Base-by-base conservation (phyloP, 257 asterid genomes). In the Nyctanthes arbortristis region DNA sequence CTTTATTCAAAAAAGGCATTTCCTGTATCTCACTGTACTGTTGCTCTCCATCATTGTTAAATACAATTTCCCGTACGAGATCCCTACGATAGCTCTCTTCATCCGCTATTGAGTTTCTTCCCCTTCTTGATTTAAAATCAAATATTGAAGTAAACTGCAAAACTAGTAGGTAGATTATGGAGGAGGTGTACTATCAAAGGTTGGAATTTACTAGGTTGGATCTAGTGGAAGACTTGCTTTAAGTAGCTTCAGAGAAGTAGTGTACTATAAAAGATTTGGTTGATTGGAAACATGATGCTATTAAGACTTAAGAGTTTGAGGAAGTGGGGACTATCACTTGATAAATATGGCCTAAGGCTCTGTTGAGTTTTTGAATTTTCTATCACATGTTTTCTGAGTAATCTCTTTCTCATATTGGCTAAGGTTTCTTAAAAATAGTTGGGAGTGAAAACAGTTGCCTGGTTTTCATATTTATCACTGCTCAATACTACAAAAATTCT, bases 31-130 rank as follows among this genome's bases (percentile, higher is more conserved):
- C 33, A 34, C 65, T 43, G 35, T 28, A 59, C 61, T 47, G 49
- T 56, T 36, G 33, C 33, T 73, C 18, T 30, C 61, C 25, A 18
- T 52, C 31, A 20, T 49, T 59, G 72, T 67, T 14, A 16, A 40
- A 18, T 6, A 54, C n/a, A 25, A 24, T 68, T 52, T 20, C 13
- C 58, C 40, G 36, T 29, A 12, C 25, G 25, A 58, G 33, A 20
- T 57, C 68, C 25, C 10, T 35, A n/a, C n/a, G n/a, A n/a, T n/a
- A 12, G 30, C 14, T 43, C 36, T 62, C 43, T 7, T 60, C 52
- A 37, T 33, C 22, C 40, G 16, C 28, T 24, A 66, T 40, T 39
- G 30, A 7, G 16, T 57, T 40, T 69, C 52, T 55, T 31, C 35
- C 22, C 2, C 8, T 35, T 24, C 7, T 11, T 34, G 57, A 32